Base-by-base conservation (phyloP, 441 rosid genomes). In the Gossypium davidsonii region DNA sequence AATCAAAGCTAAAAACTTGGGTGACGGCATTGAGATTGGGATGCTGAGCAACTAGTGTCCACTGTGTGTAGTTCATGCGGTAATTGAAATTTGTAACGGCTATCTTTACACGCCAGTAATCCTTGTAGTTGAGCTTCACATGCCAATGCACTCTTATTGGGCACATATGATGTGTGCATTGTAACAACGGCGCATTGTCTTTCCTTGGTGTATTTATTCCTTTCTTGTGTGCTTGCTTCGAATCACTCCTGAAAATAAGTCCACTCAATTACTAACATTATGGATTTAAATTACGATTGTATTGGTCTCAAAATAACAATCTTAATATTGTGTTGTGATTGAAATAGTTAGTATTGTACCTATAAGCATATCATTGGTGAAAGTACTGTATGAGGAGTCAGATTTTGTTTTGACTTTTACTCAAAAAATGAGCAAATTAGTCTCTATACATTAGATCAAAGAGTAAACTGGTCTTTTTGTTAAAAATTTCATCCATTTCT, bases 111-210 rank as follows among this genome's bases (percentile, higher is more conserved):
- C 97, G 92, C 97, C 98, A 94, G 67, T 92, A 94, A 0, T 82
- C 91, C 72, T 71, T 88, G 78, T 94, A 94, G 82, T 89, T 94
- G 71, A 79, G 56, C 79, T 94, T 94, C 65, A 94, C 94, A 78
- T 94, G 98, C 98, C 98, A 94, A 74, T 94, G 98, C 71, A 94
- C 91, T 68, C 97, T 84, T 49, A 92, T 71, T 1, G 97, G 97
- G 80, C 97, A 94, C 97, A 90, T 92, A 62, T 94, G 98, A 66
- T 86, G 89, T 7, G 98, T 92, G 78, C 98, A 94, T 82, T 91
- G 98, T 6, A 93, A 85, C 79, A 91, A 78, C 42, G 96, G 92
- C 23, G 81, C 28, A 69, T 84, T 81, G 71, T 91, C 90, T 78
- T 89, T 91, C 81, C 76, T 88, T 3, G 88, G 80, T 10, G 88